Evolutionary conservation across 148 eudicot genomes (phyloP).

Genomic region (Arctostaphylos glauca): DNA sequence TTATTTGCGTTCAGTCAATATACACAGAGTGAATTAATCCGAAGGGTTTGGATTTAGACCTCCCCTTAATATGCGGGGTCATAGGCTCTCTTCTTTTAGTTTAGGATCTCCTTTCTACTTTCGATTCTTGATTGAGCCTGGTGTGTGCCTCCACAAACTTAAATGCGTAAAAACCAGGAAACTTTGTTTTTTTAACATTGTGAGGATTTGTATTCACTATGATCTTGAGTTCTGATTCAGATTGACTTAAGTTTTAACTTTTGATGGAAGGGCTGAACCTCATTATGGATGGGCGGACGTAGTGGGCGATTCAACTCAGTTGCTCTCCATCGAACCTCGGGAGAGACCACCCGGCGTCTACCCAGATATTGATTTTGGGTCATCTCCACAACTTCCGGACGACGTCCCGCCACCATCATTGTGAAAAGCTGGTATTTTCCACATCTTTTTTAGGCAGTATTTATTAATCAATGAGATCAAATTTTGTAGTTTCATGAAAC

Average conservation of each 20-base stretch:
- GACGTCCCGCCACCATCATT: constrained; percentile 22
- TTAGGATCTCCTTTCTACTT: too few relatives aligned
- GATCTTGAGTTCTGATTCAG: neutral
- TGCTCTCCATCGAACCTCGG: constrained; percentile 74
- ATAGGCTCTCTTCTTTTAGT: too few relatives aligned
- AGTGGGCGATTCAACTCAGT: constrained; percentile 84
- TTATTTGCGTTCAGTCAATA: too few relatives aligned
- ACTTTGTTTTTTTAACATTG: neutral
- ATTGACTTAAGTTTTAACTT: neutral
- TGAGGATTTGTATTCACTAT: neutral
- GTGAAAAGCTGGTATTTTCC: neutral
- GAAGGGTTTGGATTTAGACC: too few relatives aligned
- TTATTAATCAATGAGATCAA: neutral
- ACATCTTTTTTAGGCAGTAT: neutral
- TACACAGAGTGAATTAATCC: too few relatives aligned
- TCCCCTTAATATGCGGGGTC: too few relatives aligned
- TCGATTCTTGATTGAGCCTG: too few relatives aligned
- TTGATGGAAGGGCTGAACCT: constrained; percentile 72
- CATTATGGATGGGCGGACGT: constrained; percentile 99
- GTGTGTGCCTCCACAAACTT: neutral
- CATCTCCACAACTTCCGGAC: constrained; percentile 44
- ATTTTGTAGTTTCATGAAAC: neutral
- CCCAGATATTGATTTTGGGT: constrained; percentile 52
- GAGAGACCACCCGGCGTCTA: constrained; percentile 87
- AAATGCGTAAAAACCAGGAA: neutral